Evolutionary conservation across 164 flowering plant species (phyloP).

Genomic region (Paratinospora sagittata): DNA sequence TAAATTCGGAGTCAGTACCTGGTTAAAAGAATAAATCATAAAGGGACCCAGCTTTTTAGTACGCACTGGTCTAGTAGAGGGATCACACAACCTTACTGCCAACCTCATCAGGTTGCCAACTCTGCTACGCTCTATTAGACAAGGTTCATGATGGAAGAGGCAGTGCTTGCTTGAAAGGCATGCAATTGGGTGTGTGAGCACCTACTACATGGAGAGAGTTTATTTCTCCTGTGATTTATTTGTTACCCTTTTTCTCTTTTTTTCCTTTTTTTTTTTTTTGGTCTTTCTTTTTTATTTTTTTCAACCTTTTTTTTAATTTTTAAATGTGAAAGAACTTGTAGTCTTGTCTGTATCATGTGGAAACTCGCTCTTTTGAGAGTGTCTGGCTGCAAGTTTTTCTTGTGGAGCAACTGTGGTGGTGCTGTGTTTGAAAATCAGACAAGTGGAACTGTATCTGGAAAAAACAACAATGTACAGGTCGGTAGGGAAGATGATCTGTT

Average conservation of each 20-base stretch:
- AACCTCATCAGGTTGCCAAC: background rate
- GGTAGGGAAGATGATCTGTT: background rate
- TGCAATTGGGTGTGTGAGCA: background rate
- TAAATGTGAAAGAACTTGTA: background rate
- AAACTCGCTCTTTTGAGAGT: background rate
- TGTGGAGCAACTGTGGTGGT: slow-evolving; percentile 1
- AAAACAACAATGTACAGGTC: slow-evolving; percentile 2
- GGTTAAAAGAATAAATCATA: slow-evolving; percentile 18
- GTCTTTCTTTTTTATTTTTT: background rate
- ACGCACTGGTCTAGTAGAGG: background rate
- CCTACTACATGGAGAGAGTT: background rate
- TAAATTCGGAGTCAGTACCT: slow-evolving; percentile 39
- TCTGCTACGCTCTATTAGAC: background rate
- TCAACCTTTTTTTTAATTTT: background rate
- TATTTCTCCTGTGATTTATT: background rate
- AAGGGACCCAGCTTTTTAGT: background rate
- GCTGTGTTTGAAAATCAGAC: background rate
- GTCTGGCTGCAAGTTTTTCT: background rate
- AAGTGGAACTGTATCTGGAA: background rate
- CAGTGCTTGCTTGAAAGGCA: background rate
- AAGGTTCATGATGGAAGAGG: background rate
- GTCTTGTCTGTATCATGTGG: slow-evolving; percentile 3
- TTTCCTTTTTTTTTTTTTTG: background rate
- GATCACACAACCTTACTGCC: background rate
- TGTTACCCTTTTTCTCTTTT: background rate